These are phyloP conservation scores for Tolypocladium tundrense DNA, from an alignment of 2,329 filamentous ascomycete genomes.

Conservation along the genomic window DNA sequence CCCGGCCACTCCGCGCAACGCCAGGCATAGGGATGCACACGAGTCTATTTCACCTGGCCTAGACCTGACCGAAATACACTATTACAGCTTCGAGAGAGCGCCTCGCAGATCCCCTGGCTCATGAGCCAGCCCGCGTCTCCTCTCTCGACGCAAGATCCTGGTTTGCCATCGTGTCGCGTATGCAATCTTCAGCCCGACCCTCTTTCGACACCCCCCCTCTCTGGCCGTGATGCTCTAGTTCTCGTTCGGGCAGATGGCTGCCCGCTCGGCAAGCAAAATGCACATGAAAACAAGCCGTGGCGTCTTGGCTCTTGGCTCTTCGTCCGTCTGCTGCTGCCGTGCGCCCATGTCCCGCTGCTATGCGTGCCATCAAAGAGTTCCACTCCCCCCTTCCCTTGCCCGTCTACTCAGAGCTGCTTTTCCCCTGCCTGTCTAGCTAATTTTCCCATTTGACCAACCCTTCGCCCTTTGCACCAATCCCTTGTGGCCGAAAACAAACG, in stretches of 20 bases:
- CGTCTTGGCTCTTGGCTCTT: neutral
- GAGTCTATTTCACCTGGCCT: neutral
- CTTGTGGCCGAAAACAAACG: neutral
- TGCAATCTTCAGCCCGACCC: neutral
- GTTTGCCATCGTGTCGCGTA: neutral
- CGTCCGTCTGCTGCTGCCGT: neutral
- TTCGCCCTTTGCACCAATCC: neutral
- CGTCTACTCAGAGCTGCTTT: neutral
- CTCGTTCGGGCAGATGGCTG: neutral
- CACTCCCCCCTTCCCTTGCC: neutral
- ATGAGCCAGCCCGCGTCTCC: neutral
- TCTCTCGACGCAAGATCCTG: too few species aligned
- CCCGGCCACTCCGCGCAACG: neutral
- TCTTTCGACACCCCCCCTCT: neutral
- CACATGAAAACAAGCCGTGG: neutral
- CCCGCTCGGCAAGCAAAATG: neutral
- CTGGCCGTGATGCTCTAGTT: neutral
- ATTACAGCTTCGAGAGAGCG: neutral
- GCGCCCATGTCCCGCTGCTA: conserved; percentile 4
- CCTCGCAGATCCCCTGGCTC: neutral
- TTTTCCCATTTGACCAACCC: neutral
- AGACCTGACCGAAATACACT: neutral
- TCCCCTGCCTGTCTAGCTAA: neutral
- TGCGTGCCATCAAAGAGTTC: neutral
- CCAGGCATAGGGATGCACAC: neutral